Evolutionary conservation across 1,139 yeast species (phyloP).

Genomic region (Yamadazyma friedrichii): DNA sequence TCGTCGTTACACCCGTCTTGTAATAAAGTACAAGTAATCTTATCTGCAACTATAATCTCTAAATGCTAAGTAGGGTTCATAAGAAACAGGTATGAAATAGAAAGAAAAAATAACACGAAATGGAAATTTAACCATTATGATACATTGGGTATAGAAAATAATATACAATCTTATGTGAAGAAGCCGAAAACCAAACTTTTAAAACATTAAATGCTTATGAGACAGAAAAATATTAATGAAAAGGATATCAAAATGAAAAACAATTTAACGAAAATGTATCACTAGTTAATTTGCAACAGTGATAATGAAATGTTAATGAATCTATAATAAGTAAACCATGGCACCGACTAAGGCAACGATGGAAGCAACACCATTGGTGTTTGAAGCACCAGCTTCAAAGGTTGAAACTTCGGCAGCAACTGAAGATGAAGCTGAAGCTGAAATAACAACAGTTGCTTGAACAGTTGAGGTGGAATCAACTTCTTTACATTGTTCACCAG

Average conservation of each 20-base stretch:
- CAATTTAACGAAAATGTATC: slow-evolving; percentile 1
- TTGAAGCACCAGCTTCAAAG: slow-evolving; percentile 27
- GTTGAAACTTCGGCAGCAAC: slow-evolving; percentile 18
- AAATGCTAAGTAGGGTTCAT: too few species aligned
- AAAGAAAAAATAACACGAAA: too few species aligned
- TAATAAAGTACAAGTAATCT: too few species aligned
- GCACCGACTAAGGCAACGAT: slow-evolving; percentile 16
- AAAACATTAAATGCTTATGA: background rate
- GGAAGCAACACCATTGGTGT: slow-evolving; percentile 23
- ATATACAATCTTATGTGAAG: slow-evolving; percentile 1
- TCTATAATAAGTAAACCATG: slow-evolving; percentile 15
- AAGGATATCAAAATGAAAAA: background rate
- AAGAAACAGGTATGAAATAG: too few species aligned
- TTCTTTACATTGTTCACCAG: slow-evolving; percentile 23
- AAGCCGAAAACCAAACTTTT: slow-evolving; percentile 4
- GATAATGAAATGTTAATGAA: slow-evolving; percentile 1
- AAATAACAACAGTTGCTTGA: slow-evolving; percentile 15
- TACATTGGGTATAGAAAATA: slow-evolving; percentile 5
- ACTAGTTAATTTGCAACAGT: slow-evolving; percentile 6
- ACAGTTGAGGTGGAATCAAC: slow-evolving; percentile 20
- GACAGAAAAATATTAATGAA: background rate
- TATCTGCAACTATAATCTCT: too few species aligned
- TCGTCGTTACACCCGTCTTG: too few species aligned
- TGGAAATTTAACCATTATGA: slow-evolving; percentile 1
- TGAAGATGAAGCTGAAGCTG: slow-evolving; percentile 21